Evolutionary conservation across 1,284 basidiomycete species (phyloP), one percentile per base, ranked within the genome.

Genomic region (Erythrobasidium hasegawianum): DNA sequence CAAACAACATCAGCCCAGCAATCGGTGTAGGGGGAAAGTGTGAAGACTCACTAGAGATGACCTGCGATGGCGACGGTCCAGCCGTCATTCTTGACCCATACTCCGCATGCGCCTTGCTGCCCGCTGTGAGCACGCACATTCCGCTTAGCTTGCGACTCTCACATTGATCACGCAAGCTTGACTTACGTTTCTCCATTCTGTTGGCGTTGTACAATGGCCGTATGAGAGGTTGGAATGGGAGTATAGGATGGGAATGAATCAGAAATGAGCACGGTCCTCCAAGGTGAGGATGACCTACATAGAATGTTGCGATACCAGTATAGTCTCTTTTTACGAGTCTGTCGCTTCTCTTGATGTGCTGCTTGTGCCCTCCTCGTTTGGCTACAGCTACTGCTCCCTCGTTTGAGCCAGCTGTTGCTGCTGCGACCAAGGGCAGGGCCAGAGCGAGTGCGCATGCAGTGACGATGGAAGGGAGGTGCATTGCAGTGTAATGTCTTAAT

Each of bases 1-100:
- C 9, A n/a, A n/a, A n/a, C n/a, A n/a, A n/a, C n/a, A n/a, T n/a
- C n/a, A n/a, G n/a, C n/a, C n/a, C n/a, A n/a, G n/a, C n/a, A n/a
- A n/a, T n/a, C n/a, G n/a, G n/a, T n/a, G n/a, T n/a, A n/a, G n/a
- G n/a, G n/a, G n/a, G n/a, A 14, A 54, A 18, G 52, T n/a, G n/a
- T n/a, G n/a, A n/a, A n/a, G n/a, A n/a, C n/a, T n/a, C n/a, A 9
- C 54, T 20, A 20, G 4, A 50, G 26, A 22, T 40, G 22, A 41
- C 60, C 60, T 64, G 52, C 56, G 16, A 64, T 56, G 3, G 60
- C 60, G 8, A 64, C 60, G 9, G 41, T 20, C 62, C 55, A 64
- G 38, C 57, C 62, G 33, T 22, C n/a, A 22, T 64, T 47, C n/a
- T 10, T 40, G 50, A 56, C 26, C 18, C n/a, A 61, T 20, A 29